Evolutionary conservation across 768 basidiomycete genomes (phyloP).

Genomic region (Paxillus rubicundulus): DNA sequence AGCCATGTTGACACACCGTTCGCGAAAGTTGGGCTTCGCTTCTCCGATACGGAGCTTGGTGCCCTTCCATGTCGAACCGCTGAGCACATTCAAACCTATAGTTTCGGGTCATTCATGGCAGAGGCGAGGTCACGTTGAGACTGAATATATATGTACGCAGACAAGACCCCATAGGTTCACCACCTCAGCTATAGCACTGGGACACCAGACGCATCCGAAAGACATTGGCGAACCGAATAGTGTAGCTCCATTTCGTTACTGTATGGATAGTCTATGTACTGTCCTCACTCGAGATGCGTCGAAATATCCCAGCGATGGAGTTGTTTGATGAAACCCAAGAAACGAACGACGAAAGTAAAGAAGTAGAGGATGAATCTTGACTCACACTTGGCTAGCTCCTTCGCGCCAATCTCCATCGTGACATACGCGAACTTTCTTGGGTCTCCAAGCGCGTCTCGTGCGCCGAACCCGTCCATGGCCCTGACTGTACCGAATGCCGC

Average conservation of each 20-base stretch:
- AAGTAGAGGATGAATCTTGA: conserved; percentile 1
- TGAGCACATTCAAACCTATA: conserved; percentile 69
- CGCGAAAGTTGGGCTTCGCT: conserved; percentile 71
- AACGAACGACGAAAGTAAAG: not conserved
- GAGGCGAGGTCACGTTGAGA: not conserved
- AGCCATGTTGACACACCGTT: conserved; percentile 43
- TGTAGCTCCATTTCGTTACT: too few species aligned
- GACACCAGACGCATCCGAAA: not conserved
- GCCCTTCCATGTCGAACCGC: conserved; percentile 88
- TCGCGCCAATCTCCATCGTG: conserved; percentile 62
- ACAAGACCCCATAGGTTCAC: too few species aligned
- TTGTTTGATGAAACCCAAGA: too few species aligned
- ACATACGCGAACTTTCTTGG: conserved; percentile 72
- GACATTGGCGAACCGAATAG: too few species aligned
- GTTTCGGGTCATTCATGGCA: not conserved
- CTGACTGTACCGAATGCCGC: conserved; percentile 67
- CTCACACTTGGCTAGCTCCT: conserved; percentile 65
- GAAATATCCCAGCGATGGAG: too few species aligned
- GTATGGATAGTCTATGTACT: too few species aligned
- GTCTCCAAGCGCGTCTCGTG: conserved; percentile 59
- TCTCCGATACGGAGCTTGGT: conserved; percentile 79
- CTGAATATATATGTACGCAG: too few species aligned
- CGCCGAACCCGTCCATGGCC: conserved; percentile 67
- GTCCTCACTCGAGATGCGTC: too few species aligned
- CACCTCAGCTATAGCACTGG: not conserved